Base-by-base conservation (phyloP, 2,329 filamentous ascomycete genomes). In the Tolypocladium paradoxum region DNA sequence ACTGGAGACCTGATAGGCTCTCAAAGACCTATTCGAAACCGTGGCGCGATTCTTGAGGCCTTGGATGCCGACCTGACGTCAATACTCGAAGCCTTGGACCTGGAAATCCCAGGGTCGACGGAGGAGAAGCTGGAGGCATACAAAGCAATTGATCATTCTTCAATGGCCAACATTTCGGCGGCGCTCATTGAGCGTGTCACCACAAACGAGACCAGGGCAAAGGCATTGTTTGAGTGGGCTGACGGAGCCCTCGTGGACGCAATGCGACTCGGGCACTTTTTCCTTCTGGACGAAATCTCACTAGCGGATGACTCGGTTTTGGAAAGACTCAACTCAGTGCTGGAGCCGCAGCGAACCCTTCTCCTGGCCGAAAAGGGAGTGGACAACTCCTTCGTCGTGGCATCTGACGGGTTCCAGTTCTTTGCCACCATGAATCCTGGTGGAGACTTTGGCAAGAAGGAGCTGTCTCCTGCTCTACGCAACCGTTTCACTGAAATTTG, bases 401-500 rank as follows among this genome's bases (percentile, higher is more conserved):
- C 87, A 6, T 70, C 77, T 12, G 76, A 86, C 40, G 88, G 87
- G 0, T 99, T 97, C 69, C 91, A 99, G 63, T 96, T 99, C 69
- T 82, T 99, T 55, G 92, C 93, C 4, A 99, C 93, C 0, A 99
- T 99, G 93, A 99, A 99, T 60, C 93, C 93, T 9, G 95, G 95
- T 50, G 93, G 95, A 47, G 93, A 99, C 65, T 99, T 97, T 67
- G 93, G 93, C 58, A 99, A 99, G 73, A 90, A 92, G 61, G 93
- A 99, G 68, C 78, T 99, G 14, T 99, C 93, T 1, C 93, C 93
- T 3, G 95, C 93, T 16, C 74, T 99, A 55, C 82, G 93, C 47
- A 99, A 99, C 66, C 88, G 93, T 55, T 96, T 99, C 67, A 99
- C 93, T 0, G 93, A 99, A 69, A 96, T 99, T 9, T 99, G 93